Conservation (phyloP, 2,329 filamentous ascomycete genomes). For the Dactylellina parvicollis region DNA sequence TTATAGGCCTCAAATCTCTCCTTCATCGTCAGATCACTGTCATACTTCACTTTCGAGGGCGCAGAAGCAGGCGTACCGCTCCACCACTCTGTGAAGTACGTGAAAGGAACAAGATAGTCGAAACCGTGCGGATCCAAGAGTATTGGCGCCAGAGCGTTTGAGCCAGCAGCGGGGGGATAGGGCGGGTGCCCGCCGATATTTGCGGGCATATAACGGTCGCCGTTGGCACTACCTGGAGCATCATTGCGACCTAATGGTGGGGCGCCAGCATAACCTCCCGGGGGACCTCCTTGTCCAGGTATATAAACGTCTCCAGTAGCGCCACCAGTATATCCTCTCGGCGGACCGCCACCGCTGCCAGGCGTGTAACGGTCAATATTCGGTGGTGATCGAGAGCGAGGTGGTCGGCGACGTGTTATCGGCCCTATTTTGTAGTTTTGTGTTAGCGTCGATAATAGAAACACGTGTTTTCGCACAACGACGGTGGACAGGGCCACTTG, state of each 20-base stretch:
- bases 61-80: conserved; percentile 54
- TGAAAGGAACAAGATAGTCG: conserved; percentile 58
- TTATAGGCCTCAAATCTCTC: conserved; percentile 71
- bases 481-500: background rate
- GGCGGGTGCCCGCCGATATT: conserved; percentile 47
- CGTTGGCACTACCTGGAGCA: conserved; percentile 21
- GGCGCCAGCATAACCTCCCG: conserved; percentile 28
- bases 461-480: conserved; percentile 8
- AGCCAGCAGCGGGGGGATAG: conserved; percentile 16
- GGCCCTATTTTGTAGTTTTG: conserved; percentile 45
- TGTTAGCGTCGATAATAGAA: conserved; percentile 1
- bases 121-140: conserved; percentile 57
- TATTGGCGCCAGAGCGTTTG: conserved; percentile 44
- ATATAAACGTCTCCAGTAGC: conserved; percentile 46
- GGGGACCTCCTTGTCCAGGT: conserved; percentile 49
- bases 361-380: conserved; percentile 88
- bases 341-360: conserved; percentile 63
- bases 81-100: conserved; percentile 58
- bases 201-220: conserved; percentile 58
- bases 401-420: conserved; percentile 55
- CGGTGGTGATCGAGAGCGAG: conserved; percentile 65
- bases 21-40: conserved; percentile 53
- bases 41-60: conserved; percentile 53
- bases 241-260: conserved; percentile 37
- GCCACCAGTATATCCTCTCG: conserved; percentile 52